These are phyloP conservation scores for Blastobotrys proliferans DNA, from an alignment of 1,139 yeast genomes.

Conservation along the genomic window DNA sequence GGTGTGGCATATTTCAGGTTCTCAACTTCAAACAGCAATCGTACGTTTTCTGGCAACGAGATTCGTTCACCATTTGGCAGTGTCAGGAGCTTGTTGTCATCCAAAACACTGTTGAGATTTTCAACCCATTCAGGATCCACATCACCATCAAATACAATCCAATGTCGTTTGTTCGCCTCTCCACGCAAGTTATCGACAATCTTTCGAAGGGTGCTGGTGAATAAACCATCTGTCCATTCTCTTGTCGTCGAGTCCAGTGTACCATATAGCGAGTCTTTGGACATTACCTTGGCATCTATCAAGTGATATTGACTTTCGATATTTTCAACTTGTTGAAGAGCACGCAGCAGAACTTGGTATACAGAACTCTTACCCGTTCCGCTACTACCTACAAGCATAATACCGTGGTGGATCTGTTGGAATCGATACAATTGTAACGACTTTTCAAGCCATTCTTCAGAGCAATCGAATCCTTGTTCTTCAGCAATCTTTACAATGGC, in stretches of 20 bases:
- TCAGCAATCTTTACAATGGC: slow-evolving; percentile 27
- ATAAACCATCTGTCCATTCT: slow-evolving; percentile 90
- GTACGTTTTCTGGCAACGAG: slow-evolving; percentile 57
- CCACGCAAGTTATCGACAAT: slow-evolving; percentile 58
- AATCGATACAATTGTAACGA: slow-evolving; percentile 60
- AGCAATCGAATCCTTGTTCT: slow-evolving; percentile 27
- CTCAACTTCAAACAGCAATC: slow-evolving; percentile 75
- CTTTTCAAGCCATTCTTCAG: slow-evolving; percentile 51
- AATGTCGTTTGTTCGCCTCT: slow-evolving; percentile 51
- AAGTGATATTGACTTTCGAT: slow-evolving; percentile 42
- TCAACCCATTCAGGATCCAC: slow-evolving; percentile 96
- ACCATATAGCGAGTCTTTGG: slow-evolving; percentile 70
- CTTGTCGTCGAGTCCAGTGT: slow-evolving; percentile 67
- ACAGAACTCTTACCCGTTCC: slow-evolving; percentile 71
- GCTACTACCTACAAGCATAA: slow-evolving; percentile 74
- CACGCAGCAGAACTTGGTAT: slow-evolving; percentile 47
- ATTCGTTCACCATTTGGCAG: slow-evolving; percentile 88
- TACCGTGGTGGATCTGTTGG: slow-evolving; percentile 68
- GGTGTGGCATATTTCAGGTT: slow-evolving; percentile 66
- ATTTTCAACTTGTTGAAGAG: slow-evolving; percentile 40
- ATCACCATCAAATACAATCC: slow-evolving; percentile 92
- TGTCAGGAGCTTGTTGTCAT: slow-evolving; percentile 78
- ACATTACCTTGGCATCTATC: slow-evolving; percentile 72
- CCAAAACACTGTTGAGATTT: slow-evolving; percentile 82
- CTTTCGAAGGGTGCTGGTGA: slow-evolving; percentile 64